Base-by-base conservation (phyloP, 2,329 filamentous ascomycete species). In the Penicillium decumbens region DNA sequence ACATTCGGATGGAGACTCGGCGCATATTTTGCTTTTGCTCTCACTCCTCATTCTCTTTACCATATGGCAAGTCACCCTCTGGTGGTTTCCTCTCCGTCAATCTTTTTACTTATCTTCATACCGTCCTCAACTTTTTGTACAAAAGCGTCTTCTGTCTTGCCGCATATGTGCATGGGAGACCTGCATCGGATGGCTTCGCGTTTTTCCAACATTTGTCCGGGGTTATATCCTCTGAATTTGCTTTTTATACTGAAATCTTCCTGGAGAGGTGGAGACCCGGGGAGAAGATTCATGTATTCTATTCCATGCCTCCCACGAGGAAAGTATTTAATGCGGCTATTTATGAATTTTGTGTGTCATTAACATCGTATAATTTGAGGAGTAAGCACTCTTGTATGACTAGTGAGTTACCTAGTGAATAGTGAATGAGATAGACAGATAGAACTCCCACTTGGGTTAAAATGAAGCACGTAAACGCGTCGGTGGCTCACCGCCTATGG, bases 1-100 rank as follows among this genome's bases (percentile, higher is more conserved):
- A 54, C 57, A 51, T 50, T 48, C 47, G 57, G 59, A 47, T 53
- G 65, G 65, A 63, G 62, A 62, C 54, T 59, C 45, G 65, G 67
- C 64, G 65, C 65, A 62, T 60, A 51, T 58, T 53, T 56, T 47
- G 54, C 50, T 37, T 43, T 55, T 50, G 33, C 43, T 54, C 59
- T 53, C 44, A 27, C 50, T 49, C 44, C 25, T 47, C 41, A 48
- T 52, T 49, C 51, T 52, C 39, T 39, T 50, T 47, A 49, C 37
- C 12, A 42, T 44, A 45, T 44, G 25, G 29, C 38, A 51, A 28
- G 10, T 15, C 33, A 20, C 15, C 48, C 47, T 30, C 45, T 40
- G 53, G 48, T 47, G 41, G 32, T 32, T 43, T 45, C 52, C 30
- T 49, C 35, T 44, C 35, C 41, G 48, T 53, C 38, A 49, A 23